Base-by-base conservation (phyloP, 163 green algal species). In the Smithsoniella earleae region DNA sequence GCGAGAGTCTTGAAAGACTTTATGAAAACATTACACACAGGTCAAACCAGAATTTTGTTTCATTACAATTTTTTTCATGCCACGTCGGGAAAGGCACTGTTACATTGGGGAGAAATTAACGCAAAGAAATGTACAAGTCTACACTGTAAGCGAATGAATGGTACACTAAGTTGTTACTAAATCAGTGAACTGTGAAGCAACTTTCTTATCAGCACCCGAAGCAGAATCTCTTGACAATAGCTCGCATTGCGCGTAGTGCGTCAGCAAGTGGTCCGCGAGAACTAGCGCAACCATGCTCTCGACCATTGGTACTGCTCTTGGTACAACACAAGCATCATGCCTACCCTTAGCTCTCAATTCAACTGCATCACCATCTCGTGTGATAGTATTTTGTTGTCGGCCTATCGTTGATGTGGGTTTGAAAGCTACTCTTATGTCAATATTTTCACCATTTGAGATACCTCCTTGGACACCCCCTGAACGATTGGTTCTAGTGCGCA, bases 351-450 rank as follows among this genome's bases (percentile, higher is more conserved):
- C 92, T 30, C 82, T 69, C 73, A 96, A 83, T 73, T 94, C 84
- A 8, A 86, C 82, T 36, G 95, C 86, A 33, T 86, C 34, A 8
- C 88, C 88, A 18, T 88, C 86, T 2, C 93, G 82, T 13, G 81
- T 90, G 6, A 98, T 92, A 1, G 92, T 98, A n/a, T 87, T 81
- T 84, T 98, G 92, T 78, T 86, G 87, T 63, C 82, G 82, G 45
- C 84, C 84, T 66, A 99, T 98, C 30, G 94, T 99, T 38, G 87
- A 92, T 2, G 92, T 98, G 44, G 94, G 94, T 82, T 99, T 99
- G 88, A 99, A 99, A 8, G 91, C 93, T 18, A 98, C 75, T 22
- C 83, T 80, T 8, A 98, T 81, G 4, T 96, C 85, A 49, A 99
- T 97, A 81, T 92, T 76, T 84, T 98, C 93, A 31, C 94, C 94